Evolutionary conservation across 169 alveolate genomes (phyloP).

Genomic region (Plasmodium chabaudi): DNA sequence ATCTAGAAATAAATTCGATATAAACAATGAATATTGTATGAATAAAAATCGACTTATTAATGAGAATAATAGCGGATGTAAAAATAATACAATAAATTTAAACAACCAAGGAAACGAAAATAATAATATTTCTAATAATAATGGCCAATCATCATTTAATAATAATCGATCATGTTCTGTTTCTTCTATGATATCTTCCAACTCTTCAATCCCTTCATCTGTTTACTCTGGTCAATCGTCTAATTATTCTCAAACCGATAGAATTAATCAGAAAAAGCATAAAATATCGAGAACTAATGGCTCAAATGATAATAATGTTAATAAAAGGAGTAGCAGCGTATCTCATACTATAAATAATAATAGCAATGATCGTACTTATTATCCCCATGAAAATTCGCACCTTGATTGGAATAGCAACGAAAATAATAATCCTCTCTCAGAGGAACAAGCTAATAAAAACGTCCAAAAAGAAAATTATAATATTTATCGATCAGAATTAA

Average conservation of each 20-base stretch:
- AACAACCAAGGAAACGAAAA: neutral
- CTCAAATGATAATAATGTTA: neutral
- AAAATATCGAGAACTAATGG: conserved; percentile 4
- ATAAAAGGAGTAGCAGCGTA: conserved; percentile 3
- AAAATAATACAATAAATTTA: neutral
- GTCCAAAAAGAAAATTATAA: neutral
- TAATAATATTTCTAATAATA: conserved; percentile 3
- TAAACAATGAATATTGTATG: neutral
- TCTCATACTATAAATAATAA: neutral
- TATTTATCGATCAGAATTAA: neutral
- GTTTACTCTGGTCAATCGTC: neutral
- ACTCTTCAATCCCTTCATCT: conserved; percentile 13
- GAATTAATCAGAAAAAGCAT: conserved; percentile 11
- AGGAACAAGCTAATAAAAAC: neutral
- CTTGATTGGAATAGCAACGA: neutral
- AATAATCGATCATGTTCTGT: neutral
- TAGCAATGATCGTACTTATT: neutral
- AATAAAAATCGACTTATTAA: conserved; percentile 5
- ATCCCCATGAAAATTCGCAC: neutral
- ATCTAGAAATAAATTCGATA: neutral
- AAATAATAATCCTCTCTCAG: neutral
- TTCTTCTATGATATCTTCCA: conserved; percentile 12
- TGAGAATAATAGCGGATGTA: neutral
- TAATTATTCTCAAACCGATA: neutral
- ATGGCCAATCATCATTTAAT: neutral